Evolutionary conservation across 2,329 filamentous ascomycete genomes (phyloP), one percentile per base, ranked within the genome.

Genomic region (Verticillium dahliae): DNA sequence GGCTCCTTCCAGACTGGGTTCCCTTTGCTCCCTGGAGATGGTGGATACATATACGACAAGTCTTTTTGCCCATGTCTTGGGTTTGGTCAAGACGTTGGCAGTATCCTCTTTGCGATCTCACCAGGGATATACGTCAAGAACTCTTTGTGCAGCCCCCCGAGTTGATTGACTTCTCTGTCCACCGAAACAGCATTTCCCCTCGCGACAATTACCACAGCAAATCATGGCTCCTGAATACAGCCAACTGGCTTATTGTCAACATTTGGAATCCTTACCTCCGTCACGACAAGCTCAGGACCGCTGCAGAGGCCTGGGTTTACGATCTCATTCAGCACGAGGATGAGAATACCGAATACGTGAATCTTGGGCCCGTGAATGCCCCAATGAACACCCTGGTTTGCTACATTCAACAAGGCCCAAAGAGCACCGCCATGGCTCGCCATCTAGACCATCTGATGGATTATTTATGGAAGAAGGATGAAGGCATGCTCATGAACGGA

Each of bases 21-120:
- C 93, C 93, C 1, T 83, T 97, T 70, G 87, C 92, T 5, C 94
- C 94, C 0, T 96, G 92, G 92, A 82, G 92, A 67, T 97, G 94
- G 93, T 97, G 93, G 94, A 91, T 98, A 69, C 95, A 99, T 69
- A 97, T 97, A 75, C 91, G 95, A n/a, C 87, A 90, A 75, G 93
- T 99, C n/a, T 97, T 94, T 70, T 74, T 97, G 57, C 90, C 93
- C 5, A 97, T 98, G 92, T 87, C 90, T 0, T 97, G 90, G 71
- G 75, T 98, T 52, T 97, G 90, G 79, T 96, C 92, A 0, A 92
- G 90, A 78, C 82, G 82, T 65, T 97, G 91, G 87, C 83, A 82
- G 34, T 90, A 89, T 66, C 90, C 91, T 15, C 82, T 90, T 67
- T 94, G 90, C 50, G 85, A 89, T 4, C 73, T 96, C 2, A 90